phyloP scores from a whole-genome alignment of 768 basidiomycete species.

The Myochromella boudieri region DNA sequence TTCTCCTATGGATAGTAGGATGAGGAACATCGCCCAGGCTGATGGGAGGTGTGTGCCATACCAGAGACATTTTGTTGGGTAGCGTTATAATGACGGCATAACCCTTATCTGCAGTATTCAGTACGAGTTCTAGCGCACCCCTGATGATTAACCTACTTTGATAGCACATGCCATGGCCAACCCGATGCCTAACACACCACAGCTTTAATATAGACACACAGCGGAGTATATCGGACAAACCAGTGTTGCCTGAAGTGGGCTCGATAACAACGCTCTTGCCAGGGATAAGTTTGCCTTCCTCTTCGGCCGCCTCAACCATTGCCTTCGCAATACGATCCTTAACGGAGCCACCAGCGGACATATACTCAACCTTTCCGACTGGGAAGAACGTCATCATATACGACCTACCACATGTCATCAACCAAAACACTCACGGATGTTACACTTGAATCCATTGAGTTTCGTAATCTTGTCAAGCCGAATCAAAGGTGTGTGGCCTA shows the following conservation, averaged over 20 bases:
- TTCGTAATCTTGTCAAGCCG: constrained; percentile 78
- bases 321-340: constrained; percentile 97
- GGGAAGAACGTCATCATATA: background rate
- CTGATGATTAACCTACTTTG: constrained; percentile 57
- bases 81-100: constrained; percentile 88
- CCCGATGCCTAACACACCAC: constrained; percentile 72
- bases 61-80: constrained; percentile 93
- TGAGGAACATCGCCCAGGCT: background rate
- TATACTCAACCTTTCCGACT: constrained; percentile 92
- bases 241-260: constrained; percentile 95
- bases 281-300: constrained; percentile 78
- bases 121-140: constrained; percentile 32
- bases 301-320: constrained; percentile 95
- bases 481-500: constrained; percentile 91
- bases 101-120: constrained; percentile 88
- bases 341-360: constrained; percentile 89
- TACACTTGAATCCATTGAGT: constrained; percentile 80
- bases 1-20: constrained; percentile 62
- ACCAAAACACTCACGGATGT: constrained; percentile 65
- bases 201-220: background rate
- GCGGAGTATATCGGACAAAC: constrained; percentile 35
- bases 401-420: background rate
- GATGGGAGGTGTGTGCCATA: constrained; percentile 20
- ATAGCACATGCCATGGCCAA: constrained; percentile 91
- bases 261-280: constrained; percentile 93